phyloP scores from a whole-genome alignment of 352 stramenopile genomes.

The Pythium dissimile region DNA sequence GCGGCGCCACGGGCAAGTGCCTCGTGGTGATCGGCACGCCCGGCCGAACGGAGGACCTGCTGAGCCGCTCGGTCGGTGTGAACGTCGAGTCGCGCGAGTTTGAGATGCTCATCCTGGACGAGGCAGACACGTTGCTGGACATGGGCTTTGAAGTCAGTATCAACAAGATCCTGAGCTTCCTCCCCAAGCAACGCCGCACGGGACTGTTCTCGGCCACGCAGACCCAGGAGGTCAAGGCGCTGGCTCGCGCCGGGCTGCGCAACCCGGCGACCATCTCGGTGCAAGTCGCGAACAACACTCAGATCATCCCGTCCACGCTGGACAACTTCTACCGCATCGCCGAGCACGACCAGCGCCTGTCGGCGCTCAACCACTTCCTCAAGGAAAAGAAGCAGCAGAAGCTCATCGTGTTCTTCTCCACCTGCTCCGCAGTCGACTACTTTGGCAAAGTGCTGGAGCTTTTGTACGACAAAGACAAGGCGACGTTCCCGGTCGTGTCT shows the following conservation, averaged over 20 bases:
- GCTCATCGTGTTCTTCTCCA: constrained; percentile 99
- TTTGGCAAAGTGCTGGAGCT: constrained; percentile 90
- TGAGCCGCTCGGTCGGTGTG: constrained; percentile 71
- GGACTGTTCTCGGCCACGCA: constrained; percentile 90
- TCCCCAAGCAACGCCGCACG: constrained; percentile 98
- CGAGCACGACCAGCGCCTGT: constrained; percentile 93
- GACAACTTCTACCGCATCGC: constrained; percentile 96
- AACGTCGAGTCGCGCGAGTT: constrained; percentile 91
- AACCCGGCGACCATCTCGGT: constrained; percentile 99
- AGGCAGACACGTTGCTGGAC: constrained; percentile 98
- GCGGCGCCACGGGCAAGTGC: constrained; percentile 51
- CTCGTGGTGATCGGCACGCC: constrained; percentile 82
- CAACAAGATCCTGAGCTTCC: constrained; percentile 91
- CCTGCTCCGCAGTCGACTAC: constrained; percentile 98
- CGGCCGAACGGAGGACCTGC: constrained; percentile 84
- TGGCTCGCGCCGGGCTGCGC: constrained; percentile 94
- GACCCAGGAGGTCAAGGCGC: constrained; percentile 94
- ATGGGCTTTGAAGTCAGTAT: constrained; percentile 97
- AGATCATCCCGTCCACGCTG: constrained; percentile 70
- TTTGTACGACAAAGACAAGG: constrained; percentile 41
- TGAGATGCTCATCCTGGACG: constrained; percentile 98
- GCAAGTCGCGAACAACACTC: constrained; percentile 88
- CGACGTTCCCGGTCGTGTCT: constrained; percentile 48
- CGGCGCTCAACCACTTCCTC: constrained; percentile 92
- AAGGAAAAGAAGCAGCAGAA: constrained; percentile 83